Conservation (phyloP, 2,329 filamentous ascomycete species). For the Cryphonectria parasitica region DNA sequence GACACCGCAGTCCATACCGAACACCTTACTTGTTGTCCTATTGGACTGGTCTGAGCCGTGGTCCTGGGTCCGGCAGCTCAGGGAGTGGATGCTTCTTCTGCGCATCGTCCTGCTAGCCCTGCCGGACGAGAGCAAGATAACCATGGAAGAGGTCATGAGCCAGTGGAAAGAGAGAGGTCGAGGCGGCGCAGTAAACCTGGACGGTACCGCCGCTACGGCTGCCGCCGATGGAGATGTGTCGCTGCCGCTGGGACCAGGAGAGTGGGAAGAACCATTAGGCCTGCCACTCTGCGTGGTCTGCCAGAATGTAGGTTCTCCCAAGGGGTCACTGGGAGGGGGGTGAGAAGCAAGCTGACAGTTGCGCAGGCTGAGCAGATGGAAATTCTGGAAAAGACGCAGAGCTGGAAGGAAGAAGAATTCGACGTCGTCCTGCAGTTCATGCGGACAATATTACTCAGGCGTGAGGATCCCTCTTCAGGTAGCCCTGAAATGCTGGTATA, state of each 20-base stretch:
- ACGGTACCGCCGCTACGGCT: constrained; percentile 62
- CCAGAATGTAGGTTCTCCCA: constrained; percentile 70
- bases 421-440: constrained; percentile 94
- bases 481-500: constrained; percentile 20
- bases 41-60: constrained; percentile 95
- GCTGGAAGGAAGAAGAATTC: constrained; percentile 96
- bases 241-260: constrained; percentile 81
- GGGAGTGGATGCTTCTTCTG: constrained; percentile 86
- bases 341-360: constrained; percentile 32
- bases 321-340: too few species aligned
- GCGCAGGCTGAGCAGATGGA: constrained; percentile 84
- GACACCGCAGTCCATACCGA: constrained; percentile 79
- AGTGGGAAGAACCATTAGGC: constrained; percentile 90
- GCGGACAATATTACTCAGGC: constrained; percentile 84
- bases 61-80: constrained; percentile 85
- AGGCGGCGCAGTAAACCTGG: constrained; percentile 64
- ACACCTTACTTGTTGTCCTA: constrained; percentile 88
- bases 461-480: constrained; percentile 53
- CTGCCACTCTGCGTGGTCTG: constrained; percentile 93
- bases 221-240: constrained; percentile 68
- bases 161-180: constrained; percentile 78
- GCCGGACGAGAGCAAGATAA: constrained; percentile 75
- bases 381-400: constrained; percentile 81
- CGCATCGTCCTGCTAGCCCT: constrained; percentile 75
- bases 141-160: constrained; percentile 85